These are phyloP conservation scores for Myriosclerotinia curreyana DNA, from an alignment of 2,329 filamentous ascomycete genomes.

Conservation along the genomic window DNA sequence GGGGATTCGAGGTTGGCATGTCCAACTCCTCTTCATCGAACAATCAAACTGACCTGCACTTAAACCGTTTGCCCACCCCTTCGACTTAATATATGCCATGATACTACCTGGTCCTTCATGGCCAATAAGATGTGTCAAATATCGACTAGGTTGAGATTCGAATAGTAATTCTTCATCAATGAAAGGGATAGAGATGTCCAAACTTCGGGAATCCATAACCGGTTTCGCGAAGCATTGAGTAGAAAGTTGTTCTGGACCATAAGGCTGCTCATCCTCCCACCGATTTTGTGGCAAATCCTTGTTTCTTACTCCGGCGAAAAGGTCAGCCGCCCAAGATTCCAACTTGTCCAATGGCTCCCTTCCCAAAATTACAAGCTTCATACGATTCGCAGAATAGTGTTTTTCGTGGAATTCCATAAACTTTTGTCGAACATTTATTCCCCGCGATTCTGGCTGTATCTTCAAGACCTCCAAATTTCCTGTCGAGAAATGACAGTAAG, in stretches of 20 bases:
- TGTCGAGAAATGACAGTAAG: constrained; percentile 71
- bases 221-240: constrained; percentile 70
- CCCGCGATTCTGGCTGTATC: constrained; percentile 63
- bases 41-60: constrained; percentile 46
- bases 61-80: constrained; percentile 68
- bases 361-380: constrained; percentile 70
- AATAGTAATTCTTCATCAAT: constrained; percentile 66
- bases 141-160: constrained; percentile 65
- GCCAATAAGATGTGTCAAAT: constrained; percentile 69
- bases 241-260: constrained; percentile 56
- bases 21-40: not conserved
- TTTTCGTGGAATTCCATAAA: constrained; percentile 71
- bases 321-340: constrained; percentile 64
- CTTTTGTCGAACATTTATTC: constrained; percentile 66
- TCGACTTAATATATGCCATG: constrained; percentile 67
- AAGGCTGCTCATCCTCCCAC: constrained; percentile 62
- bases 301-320: constrained; percentile 66
- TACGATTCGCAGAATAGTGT: constrained; percentile 71
- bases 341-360: constrained; percentile 64
- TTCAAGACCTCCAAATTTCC: constrained; percentile 69
- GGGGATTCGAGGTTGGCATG: not conserved
- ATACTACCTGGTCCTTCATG: constrained; percentile 75
- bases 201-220: constrained; percentile 64
- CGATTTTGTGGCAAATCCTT: constrained; percentile 62
- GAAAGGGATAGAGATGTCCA: constrained; percentile 68